Base-by-base conservation (phyloP, 192 early-diverging fungal species). In the Coemansia sp. region DNA sequence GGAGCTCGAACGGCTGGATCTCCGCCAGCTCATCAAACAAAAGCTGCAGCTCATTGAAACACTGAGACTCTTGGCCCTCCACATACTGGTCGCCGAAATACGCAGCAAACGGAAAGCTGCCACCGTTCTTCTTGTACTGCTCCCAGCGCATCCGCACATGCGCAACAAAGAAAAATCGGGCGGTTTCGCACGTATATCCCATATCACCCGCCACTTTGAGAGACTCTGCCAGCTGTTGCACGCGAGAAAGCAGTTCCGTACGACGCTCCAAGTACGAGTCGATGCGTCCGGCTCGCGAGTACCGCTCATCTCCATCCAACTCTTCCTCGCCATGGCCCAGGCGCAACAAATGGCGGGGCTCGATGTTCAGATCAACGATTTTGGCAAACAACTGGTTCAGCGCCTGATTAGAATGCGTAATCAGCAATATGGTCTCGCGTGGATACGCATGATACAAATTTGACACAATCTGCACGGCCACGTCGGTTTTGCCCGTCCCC, bases 331-430 rank as follows among this genome's bases (percentile, higher is more conserved):
- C 96, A 29, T 97, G 96, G 43, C 98, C 96, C 39, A 99, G 82
- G 18, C 96, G 89, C 27, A 99, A 78, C 55, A 99, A 75, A 73
- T 99, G 96, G 8, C 96, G 85, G 22, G 92, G 87, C 72, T 97
- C 94, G 24, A 99, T 96, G 71, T 97, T 93, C 58, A 93, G 72
- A 4, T 82, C 88, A 32, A 91, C 87, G 57, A 99, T 96, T 66
- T 98, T 98, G 72, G 93, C 95, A 67, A 99, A 98, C 41, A 99
- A 85, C 59, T 98, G 96, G 80, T 98, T 98, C 39, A 99, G 82
- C n/a, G 96, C 96, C 74, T 97, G 95, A 74, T 98, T 98, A 45
- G 93, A 95, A 67, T 97, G 94, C 3, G 98, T 96, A 12, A 99
- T 83, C 4, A 99, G 74, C 20, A 99, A 85, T 14, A 90, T 98